These are phyloP conservation scores for Ophiocordyceps australis DNA, from an alignment of 2,329 filamentous ascomycete genomes.

Conservation along the genomic window DNA sequence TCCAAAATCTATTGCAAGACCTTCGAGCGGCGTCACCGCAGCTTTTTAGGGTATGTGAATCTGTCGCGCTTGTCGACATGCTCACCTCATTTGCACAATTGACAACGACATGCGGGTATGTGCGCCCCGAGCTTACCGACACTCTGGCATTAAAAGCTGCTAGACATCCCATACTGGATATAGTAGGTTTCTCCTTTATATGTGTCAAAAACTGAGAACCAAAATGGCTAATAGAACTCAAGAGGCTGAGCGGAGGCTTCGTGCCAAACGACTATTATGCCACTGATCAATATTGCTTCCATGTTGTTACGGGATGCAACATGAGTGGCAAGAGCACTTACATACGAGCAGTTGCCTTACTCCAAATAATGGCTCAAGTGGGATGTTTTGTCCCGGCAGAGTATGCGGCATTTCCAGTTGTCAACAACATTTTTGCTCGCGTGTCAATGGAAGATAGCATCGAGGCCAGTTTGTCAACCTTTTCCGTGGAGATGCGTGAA, in stretches of 20 bases:
- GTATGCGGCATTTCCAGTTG: slow-evolving; percentile 65
- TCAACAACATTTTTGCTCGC: slow-evolving; percentile 71
- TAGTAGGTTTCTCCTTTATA: slow-evolving; percentile 15
- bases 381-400: slow-evolving; percentile 78
- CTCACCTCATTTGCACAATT: slow-evolving; percentile 59
- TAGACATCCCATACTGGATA: slow-evolving; percentile 65
- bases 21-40: slow-evolving; percentile 53
- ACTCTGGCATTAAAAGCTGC: slow-evolving; percentile 56
- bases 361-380: slow-evolving; percentile 86
- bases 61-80: slow-evolving; percentile 78
- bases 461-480: slow-evolving; percentile 82
- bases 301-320: slow-evolving; percentile 89
- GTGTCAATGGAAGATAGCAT: slow-evolving; percentile 76
- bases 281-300: slow-evolving; percentile 63
- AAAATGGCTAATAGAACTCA: background rate
- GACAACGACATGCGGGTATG: slow-evolving; percentile 40
- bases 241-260: slow-evolving; percentile 48
- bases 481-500: slow-evolving; percentile 88
- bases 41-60: slow-evolving; percentile 73
- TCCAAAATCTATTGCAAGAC: slow-evolving; percentile 53
- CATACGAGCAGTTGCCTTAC: slow-evolving; percentile 67
- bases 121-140: slow-evolving; percentile 48
- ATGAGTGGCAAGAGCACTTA: slow-evolving; percentile 98
- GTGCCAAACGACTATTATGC: slow-evolving; percentile 86
- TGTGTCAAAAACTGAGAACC: background rate